Base-by-base conservation (phyloP, 2,329 filamentous ascomycete genomes). In the Blastomyces silverae region DNA sequence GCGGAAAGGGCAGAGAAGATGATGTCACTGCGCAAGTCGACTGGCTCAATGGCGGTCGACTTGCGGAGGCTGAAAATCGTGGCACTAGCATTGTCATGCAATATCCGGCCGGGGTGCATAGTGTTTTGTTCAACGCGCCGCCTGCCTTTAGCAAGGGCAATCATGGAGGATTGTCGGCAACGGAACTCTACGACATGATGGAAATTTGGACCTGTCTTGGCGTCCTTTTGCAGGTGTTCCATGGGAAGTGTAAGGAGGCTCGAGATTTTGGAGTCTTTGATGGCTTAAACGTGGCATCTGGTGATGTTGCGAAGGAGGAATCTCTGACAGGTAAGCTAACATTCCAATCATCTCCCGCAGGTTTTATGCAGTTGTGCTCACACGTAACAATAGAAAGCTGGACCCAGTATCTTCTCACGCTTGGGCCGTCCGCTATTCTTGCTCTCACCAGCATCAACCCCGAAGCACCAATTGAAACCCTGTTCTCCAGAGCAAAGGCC, bases 171-270 rank as follows among this genome's bases (percentile, higher is more conserved):
- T 75, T 88, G 52, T 80, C 78, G 8, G 79, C 82, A 3, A 78
- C 80, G 63, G 80, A 88, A 69, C 76, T 88, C 11, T 87, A 85
- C 67, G 85, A 87, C 70, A 86, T 88, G 79, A 84, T 80, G 50
- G 86, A 88, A 69, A 79, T 88, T 13, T 88, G 85, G 85, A 85
- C 82, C 11, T 87, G 85, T 69, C 72, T 88, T 52, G 79, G 80
- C 25, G 80, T 82, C 6, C 74, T 88, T 8, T 73, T 88, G 2
- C 81, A 84, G 62, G 80, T 79, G 11, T 81, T 87, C 60, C 81
- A 83, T 64, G 84, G 81, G 1, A 81, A 81, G 62, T 81, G 80
- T 37, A 76, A 77, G 28, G 80, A 85, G 69, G 85, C 85, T 31
- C 78, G 84, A 39, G 75, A 79, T 42, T 79, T 77, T 65, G 85